A percentile compares a stretch with the other conserved stretches of the same genome.
phyloP scores from a whole-genome alignment of 768 basidiomycete genomes.

The Hericium alpestre region DNA sequence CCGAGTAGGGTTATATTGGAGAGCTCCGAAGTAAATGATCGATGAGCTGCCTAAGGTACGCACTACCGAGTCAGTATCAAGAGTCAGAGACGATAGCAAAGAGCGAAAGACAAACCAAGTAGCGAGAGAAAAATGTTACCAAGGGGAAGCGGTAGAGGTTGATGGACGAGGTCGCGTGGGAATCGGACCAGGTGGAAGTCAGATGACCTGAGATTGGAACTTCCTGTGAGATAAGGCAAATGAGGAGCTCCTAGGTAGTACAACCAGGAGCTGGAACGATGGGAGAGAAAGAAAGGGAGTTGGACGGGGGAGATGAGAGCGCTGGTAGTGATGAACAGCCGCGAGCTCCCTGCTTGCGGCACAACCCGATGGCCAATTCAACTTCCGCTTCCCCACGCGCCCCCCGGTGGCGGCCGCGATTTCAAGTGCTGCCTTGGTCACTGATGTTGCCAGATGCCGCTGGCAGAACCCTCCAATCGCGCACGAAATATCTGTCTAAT shows the following conservation, averaged over 20 bases:
- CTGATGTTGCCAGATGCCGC: too few species aligned
- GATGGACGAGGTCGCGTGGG: not conserved
- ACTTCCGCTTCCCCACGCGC: not conserved
- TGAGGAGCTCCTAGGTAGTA: not conserved
- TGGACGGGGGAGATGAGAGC: not conserved
- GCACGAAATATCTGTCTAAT: too few species aligned
- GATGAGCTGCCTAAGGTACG: not conserved
- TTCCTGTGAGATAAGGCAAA: not conserved
- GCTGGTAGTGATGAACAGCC: not conserved
- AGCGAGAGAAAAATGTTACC: not conserved
- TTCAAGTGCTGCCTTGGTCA: too few species aligned
- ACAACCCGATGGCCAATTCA: not conserved
- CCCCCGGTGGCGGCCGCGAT: too few species aligned
- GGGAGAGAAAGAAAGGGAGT: not conserved
- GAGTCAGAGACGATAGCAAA: not conserved
- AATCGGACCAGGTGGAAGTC: not conserved
- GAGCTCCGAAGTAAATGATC: not conserved
- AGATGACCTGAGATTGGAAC: too few species aligned
- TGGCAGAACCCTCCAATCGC: too few species aligned
- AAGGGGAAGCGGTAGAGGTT: not conserved
- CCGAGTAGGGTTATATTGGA: not conserved
- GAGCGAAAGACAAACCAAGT: not conserved
- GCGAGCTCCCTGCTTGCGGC: not conserved
- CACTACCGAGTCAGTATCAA: not conserved
- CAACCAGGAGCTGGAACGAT: not conserved